Percentiles rank a stretch among this genome's conserved stretches.
Evolutionary conservation across 2,329 filamentous ascomycete genomes (phyloP).

Genomic region (Didymellaceae sp.): DNA sequence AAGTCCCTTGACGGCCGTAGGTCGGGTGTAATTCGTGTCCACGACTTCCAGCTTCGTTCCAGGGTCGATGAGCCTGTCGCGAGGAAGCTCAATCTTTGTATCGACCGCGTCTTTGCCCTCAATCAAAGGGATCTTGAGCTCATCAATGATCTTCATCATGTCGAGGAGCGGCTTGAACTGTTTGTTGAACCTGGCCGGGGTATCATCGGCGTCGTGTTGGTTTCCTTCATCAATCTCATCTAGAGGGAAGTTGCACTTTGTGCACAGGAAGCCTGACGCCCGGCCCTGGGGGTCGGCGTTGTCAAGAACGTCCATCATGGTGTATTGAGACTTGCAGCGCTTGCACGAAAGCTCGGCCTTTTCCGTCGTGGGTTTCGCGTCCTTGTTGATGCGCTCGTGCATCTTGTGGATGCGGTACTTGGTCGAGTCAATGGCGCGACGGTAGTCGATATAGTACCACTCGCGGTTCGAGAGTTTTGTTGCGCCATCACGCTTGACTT

Average conservation of each 20-base stretch:
- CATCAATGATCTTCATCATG: constrained; percentile 77
- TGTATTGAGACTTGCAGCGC: constrained; percentile 84
- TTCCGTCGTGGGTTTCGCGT: constrained; percentile 77
- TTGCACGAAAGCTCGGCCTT: constrained; percentile 91
- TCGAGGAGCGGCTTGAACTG: constrained; percentile 81
- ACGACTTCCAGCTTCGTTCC: constrained; percentile 66
- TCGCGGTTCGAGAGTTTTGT: constrained; percentile 83
- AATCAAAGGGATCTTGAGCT: constrained; percentile 73
- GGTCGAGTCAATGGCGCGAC: constrained; percentile 91
- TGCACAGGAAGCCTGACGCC: constrained; percentile 76
- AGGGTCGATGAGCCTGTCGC: constrained; percentile 70
- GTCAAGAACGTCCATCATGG: constrained; percentile 86
- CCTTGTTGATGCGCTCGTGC: constrained; percentile 85
- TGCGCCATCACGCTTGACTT: constrained; percentile 80
- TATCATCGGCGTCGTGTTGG: constrained; percentile 48
- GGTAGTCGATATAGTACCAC: constrained; percentile 97
- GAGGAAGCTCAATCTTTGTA: constrained; percentile 67
- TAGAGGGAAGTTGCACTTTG: constrained; percentile 73
- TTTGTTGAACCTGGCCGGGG: constrained; percentile 66
- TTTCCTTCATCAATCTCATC: constrained; percentile 38
- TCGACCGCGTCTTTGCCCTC: constrained; percentile 74
- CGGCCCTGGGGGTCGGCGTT: constrained; percentile 63
- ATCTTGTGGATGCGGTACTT: constrained; percentile 92
- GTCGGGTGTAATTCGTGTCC: constrained; percentile 60
- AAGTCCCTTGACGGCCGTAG: constrained; percentile 73